A percentile compares a stretch with the other conserved stretches of the same genome.
phyloP scores from a whole-genome alignment of 805 yeast genomes.

The Barnettozyma botsteinii region DNA sequence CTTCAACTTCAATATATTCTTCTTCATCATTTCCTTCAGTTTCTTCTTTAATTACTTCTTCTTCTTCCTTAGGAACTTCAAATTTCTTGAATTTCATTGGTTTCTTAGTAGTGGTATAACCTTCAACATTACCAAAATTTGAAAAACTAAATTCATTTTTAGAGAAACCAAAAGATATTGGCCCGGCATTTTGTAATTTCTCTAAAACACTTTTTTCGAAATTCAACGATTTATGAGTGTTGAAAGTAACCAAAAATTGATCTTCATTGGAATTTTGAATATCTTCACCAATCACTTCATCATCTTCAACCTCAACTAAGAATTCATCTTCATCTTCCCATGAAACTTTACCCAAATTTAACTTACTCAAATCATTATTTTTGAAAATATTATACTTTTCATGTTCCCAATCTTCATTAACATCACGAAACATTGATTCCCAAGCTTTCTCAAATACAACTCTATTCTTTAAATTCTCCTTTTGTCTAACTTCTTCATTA shows the following conservation, averaged over 20 bases:
- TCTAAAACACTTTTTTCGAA: constrained; percentile 20
- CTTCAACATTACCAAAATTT: constrained; percentile 17
- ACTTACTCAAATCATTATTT: constrained; percentile 59
- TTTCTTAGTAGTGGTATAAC: constrained; percentile 6
- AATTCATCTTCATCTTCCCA: constrained; percentile 59
- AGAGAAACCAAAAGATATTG: constrained; percentile 17
- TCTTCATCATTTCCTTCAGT: constrained; percentile 2
- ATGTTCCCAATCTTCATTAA: constrained; percentile 61
- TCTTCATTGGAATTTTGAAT: constrained; percentile 12
- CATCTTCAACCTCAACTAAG: constrained; percentile 21
- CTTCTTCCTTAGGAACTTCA: constrained; percentile 10
- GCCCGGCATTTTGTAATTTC: constrained; percentile 15
- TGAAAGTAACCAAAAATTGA: constrained; percentile 18
- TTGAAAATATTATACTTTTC: constrained; percentile 70
- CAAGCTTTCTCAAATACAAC: constrained; percentile 66
- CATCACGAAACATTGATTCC: constrained; percentile 74
- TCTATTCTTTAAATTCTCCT: constrained; percentile 56
- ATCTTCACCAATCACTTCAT: constrained; percentile 10
- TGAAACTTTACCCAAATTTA: constrained; percentile 50
- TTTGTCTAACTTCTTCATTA: constrained; percentile 61
- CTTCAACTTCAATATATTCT: constrained; percentile 2
- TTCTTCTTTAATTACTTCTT: constrained; percentile 1
- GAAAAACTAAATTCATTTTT: constrained; percentile 17
- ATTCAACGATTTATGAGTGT: constrained; percentile 14
- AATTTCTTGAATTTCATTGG: constrained; percentile 21